Evolutionary conservation across 306 rosid genomes (phyloP).

Genomic region (Vigna radiata): DNA sequence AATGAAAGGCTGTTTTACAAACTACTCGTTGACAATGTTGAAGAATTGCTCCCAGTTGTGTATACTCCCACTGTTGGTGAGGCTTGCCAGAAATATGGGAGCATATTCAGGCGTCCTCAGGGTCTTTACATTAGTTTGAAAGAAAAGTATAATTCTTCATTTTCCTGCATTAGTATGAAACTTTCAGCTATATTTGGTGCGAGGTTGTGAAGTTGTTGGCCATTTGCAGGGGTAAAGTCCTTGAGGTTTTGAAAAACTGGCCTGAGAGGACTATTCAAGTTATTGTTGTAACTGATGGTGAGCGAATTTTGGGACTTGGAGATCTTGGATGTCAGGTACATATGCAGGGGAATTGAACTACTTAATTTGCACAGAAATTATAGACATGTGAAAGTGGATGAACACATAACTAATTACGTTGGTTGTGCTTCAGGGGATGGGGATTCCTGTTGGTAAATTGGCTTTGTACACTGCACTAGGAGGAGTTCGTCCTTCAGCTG

Average conservation of each 20-base stretch:
- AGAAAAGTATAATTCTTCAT: constrained; percentile 66
- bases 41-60: constrained; percentile 90
- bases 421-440: constrained; percentile 86
- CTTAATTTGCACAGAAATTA: constrained; percentile 33
- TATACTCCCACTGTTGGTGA: constrained; percentile 93
- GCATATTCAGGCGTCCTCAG: constrained; percentile 97
- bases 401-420: constrained; percentile 41
- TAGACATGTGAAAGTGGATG: constrained; percentile 32
- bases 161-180: constrained; percentile 26
- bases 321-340: constrained; percentile 98
- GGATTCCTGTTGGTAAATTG: constrained; percentile 97
- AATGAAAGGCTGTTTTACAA: constrained; percentile 87
- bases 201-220: constrained; percentile 19
- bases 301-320: constrained; percentile 95
- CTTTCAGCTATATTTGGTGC: constrained; percentile 16
- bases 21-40: constrained; percentile 84
- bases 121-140: constrained; percentile 98
- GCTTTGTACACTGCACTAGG: constrained; percentile 90
- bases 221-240: constrained; percentile 79
- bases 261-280: constrained; percentile 86
- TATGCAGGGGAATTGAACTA: constrained; percentile 29
- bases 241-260: constrained; percentile 97
- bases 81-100: constrained; percentile 96
- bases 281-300: constrained; percentile 96
- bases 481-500: constrained; percentile 96